Base-by-base conservation (phyloP, 2,329 filamentous ascomycete species). In the Biscogniauxia sp. region DNA sequence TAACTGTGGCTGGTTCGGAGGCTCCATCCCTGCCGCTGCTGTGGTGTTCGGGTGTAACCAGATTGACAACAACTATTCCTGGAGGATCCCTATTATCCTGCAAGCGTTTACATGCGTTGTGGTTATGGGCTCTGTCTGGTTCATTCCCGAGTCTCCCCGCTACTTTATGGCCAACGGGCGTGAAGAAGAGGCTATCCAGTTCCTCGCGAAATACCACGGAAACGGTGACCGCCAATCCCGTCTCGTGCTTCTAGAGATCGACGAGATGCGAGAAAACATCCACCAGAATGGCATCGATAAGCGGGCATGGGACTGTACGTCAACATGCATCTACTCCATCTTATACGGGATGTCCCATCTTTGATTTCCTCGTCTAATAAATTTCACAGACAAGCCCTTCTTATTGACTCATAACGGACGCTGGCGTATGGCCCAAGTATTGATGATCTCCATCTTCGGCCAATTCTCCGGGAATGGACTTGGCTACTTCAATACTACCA, bases 1-100 rank as follows among this genome's bases (percentile, higher is more conserved):
- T 69, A 84, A 84, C 73, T 82, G 79, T 58, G 80, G 80, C 57
- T 83, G 79, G 79, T 83, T 82, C 56, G 80, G 80, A 50, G 81
- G 81, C 54, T 75, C 77, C 51, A 82, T 83, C 50, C 80, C 80
- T 3, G 81, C 81, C 1, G 79, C 81, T 13, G 75, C 77, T 41
- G 72, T 83, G 41, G 80, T 79, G n/a, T 83, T 77, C 60, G 81
- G 80, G 26, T 76, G 73, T 68, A 78, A 78, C 64, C 73, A 69
- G 49, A 80, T 83, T 58, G 56, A 73, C 45, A 80, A 63, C 69
- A 69, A 81, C 71, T 81, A 75, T 68, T 74, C 79, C 5, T 83
- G 80, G 80, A 76, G 80, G n/a, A 76, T 82, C 62, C 79, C 80
- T 17, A 68, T 83, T 5, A 78, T 80, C 11, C 71, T 82, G 57